Evolutionary conservation across 2,329 filamentous ascomycete genomes (phyloP).

Genomic region (Trichothecium roseum): DNA sequence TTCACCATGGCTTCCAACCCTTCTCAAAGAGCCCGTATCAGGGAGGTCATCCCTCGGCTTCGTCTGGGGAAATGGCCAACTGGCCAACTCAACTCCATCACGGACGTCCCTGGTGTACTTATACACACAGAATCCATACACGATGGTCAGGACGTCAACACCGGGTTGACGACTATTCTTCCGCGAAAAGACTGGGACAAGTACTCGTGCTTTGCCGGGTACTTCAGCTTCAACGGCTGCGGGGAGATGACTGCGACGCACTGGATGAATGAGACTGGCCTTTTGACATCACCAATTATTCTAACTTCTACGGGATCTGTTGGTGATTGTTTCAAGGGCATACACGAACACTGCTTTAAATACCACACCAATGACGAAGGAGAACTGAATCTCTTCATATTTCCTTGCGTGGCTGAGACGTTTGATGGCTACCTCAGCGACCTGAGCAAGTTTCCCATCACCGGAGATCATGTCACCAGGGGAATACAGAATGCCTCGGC

Average conservation of each 20-base stretch:
- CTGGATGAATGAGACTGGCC: slow-evolving; percentile 51
- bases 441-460: slow-evolving; percentile 42
- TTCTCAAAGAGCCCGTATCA: slow-evolving; percentile 17
- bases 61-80: slow-evolving; percentile 31
- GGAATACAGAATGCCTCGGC: slow-evolving; percentile 41
- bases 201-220: slow-evolving; percentile 33
- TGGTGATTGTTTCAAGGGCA: slow-evolving; percentile 47
- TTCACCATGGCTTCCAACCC: too few species aligned
- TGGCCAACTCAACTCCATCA: slow-evolving; percentile 37
- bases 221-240: slow-evolving; percentile 54
- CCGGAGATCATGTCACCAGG: slow-evolving; percentile 38
- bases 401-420: slow-evolving; percentile 52
- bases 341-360: slow-evolving; percentile 43
- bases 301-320: slow-evolving; percentile 49
- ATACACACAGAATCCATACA: slow-evolving; percentile 34
- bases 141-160: slow-evolving; percentile 26
- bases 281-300: slow-evolving; percentile 47
- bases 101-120: slow-evolving; percentile 37
- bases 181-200: slow-evolving; percentile 33
- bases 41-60: slow-evolving; percentile 32
- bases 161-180: slow-evolving; percentile 38
- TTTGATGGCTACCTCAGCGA: slow-evolving; percentile 54
- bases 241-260: slow-evolving; percentile 53
- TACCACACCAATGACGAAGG: slow-evolving; percentile 30
- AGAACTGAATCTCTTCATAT: slow-evolving; percentile 39